Evolutionary conservation across 129 eudicot species (phyloP), one percentile per base, ranked within the genome.

Genomic region (sunflower (Helianthus annuus)): DNA sequence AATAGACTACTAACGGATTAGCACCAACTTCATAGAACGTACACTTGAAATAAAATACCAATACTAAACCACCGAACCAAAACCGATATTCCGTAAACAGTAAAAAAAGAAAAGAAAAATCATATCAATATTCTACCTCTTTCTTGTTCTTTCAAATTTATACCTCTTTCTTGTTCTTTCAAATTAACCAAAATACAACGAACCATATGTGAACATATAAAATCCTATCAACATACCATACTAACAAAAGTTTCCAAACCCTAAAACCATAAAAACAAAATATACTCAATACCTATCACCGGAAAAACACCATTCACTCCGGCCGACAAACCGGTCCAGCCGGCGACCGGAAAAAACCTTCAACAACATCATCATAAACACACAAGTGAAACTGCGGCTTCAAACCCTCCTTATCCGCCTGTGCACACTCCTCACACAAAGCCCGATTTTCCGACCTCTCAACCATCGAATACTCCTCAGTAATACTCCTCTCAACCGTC

Each of bases 371-470:
- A 19, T 65, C 88, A 38, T 74, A 58, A 10, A 67, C 80, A 27
- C 88, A 86, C 13, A 34, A 69, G 66, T 86, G 92, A 72, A 86
- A 86, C 63, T 48, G 46, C 76, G 71, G 68, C 57, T 77, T 29
- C 11, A 10, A 36, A 1, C 75, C 80, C 10, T 24, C n/a, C 13
- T 6, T 51, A 36, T 56, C 45, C 34, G 55, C 66, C 1, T 7
- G 56, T 14, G 3, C 12, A 45, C 92, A 86, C 5, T 83, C 80
- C 2, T 75, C 70, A 22, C 88, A 86, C 13, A 7, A 38, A 4
- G 29, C 14, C 3, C 29, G 68, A 7, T 27, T 10, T 6, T 15
- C 12, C 4, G 44, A 13, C 44, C 10, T 60, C 10, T 60, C 65
- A 40, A 39, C 51, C 49, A 1, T 13, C 2, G 68, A 49, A 40